A percentile compares a stretch with the other conserved stretches of the same genome.
Evolutionary conservation across 2,329 filamentous ascomycete species (phyloP).

Genomic region (Trichoderma semiorbis): DNA sequence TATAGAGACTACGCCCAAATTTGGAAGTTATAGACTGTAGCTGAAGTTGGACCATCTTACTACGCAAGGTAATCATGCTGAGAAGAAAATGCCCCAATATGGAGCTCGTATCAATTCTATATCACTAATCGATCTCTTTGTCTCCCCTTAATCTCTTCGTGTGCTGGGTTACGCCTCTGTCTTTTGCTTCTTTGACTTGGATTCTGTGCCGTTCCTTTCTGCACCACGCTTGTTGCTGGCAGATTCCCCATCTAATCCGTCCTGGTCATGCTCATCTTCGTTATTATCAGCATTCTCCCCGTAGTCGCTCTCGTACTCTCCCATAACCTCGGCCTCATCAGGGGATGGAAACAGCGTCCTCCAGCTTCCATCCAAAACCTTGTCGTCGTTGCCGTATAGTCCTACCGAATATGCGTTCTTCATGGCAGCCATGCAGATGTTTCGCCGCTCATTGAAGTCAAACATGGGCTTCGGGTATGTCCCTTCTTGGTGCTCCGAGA

Average conservation of each 20-base stretch:
- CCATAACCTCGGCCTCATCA: slow-evolving; percentile 34
- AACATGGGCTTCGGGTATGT: slow-evolving; percentile 75
- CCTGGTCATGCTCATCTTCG: slow-evolving; percentile 23
- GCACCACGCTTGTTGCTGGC: slow-evolving; percentile 25
- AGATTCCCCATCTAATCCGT: slow-evolving; percentile 20
- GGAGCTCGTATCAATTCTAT: background rate
- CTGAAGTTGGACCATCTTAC: background rate
- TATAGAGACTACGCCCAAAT: background rate
- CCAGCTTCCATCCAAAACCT: slow-evolving; percentile 60
- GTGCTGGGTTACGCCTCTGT: slow-evolving; percentile 2
- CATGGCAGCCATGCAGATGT: slow-evolving; percentile 63
- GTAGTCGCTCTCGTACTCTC: slow-evolving; percentile 33
- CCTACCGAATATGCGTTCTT: slow-evolving; percentile 66
- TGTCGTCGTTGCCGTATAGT: slow-evolving; percentile 60
- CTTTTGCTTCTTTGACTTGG: slow-evolving; percentile 28
- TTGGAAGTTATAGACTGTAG: background rate
- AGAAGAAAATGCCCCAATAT: background rate
- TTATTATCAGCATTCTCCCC: slow-evolving; percentile 34
- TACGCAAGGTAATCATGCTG: background rate
- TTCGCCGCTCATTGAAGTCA: slow-evolving; percentile 62
- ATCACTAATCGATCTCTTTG: background rate
- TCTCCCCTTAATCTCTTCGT: background rate
- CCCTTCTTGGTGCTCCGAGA: slow-evolving; percentile 39
- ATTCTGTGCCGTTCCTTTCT: slow-evolving; percentile 17
- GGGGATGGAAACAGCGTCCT: slow-evolving; percentile 42